Conservation (phyloP, 1,284 basidiomycete genomes). For the Gymnopus androsaceus region DNA sequence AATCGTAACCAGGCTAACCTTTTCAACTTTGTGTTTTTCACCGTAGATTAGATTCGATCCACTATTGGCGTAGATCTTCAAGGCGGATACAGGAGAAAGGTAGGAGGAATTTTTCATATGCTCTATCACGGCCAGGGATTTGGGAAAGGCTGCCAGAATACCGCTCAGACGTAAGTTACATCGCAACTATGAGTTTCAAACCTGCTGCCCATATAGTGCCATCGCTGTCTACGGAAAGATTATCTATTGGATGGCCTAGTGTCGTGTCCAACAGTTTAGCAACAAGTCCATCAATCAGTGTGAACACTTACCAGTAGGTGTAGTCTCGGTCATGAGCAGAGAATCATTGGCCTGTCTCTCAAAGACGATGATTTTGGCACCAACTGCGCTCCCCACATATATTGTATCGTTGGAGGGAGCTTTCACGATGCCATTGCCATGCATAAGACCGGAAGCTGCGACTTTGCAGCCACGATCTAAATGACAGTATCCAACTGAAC, state of each 20-base stretch:
- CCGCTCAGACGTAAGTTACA: neutral
- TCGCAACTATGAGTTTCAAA: constrained; percentile 26
- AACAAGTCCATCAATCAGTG: no score
- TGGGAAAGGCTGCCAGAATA: constrained; percentile 36
- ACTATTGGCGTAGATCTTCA: constrained; percentile 55
- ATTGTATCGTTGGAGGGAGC: constrained; percentile 55
- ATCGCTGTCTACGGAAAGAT: constrained; percentile 54
- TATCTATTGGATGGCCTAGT: constrained; percentile 43
- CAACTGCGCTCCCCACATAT: constrained; percentile 48
- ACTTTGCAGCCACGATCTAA: constrained; percentile 58
- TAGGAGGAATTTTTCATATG: constrained; percentile 42
- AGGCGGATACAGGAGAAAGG: constrained; percentile 45
- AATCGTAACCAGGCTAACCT: constrained; percentile 37
- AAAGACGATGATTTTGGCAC: constrained; percentile 45
- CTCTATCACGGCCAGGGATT: constrained; percentile 32
- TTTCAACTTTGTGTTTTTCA: constrained; percentile 61
- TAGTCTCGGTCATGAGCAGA: constrained; percentile 48
- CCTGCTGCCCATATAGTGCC: constrained; percentile 62
- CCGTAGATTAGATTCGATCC: constrained; percentile 56
- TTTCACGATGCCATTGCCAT: constrained; percentile 58
- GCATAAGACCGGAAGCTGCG: constrained; percentile 44
- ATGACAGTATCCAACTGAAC: constrained; percentile 63
- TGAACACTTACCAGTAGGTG: constrained; percentile 45
- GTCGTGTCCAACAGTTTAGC: no score
- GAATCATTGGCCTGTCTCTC: constrained; percentile 58